Percentiles rank a stretch among this genome's conserved stretches.
Evolutionary conservation across 306 rosid species (phyloP).

Genomic region (Sophora flavescens): DNA sequence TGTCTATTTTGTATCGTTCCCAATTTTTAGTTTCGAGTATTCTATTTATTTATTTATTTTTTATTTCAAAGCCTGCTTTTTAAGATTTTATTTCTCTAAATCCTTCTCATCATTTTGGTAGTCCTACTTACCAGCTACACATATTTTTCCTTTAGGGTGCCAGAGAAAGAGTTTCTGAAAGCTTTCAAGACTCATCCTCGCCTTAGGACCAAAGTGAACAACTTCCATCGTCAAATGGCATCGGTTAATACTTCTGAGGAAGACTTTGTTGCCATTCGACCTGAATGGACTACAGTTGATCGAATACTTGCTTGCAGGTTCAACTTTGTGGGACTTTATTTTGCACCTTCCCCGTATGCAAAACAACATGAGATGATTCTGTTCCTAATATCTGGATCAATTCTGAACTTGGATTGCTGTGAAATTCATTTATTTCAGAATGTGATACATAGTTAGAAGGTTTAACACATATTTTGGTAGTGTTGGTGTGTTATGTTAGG

Average conservation of each 20-base stretch:
- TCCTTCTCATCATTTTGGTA: slow-evolving; percentile 40
- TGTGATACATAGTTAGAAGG: slow-evolving; percentile 28
- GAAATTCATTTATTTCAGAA: slow-evolving; percentile 27
- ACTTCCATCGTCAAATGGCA: slow-evolving; percentile 86
- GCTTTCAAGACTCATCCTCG: slow-evolving; percentile 94
- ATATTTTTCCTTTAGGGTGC: slow-evolving; percentile 69
- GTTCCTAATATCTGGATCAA: slow-evolving; percentile 24
- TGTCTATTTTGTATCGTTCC: slow-evolving; percentile 20
- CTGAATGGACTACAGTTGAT: slow-evolving; percentile 98
- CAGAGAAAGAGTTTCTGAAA: slow-evolving; percentile 93
- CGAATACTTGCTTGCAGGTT: slow-evolving; percentile 97
- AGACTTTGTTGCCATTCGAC: slow-evolving; percentile 94
- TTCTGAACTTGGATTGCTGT: slow-evolving; percentile 35
- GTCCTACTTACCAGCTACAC: slow-evolving; percentile 43
- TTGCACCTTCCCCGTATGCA: slow-evolving; percentile 34
- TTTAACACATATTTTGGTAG: slow-evolving; percentile 33
- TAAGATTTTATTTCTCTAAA: slow-evolving; percentile 13
- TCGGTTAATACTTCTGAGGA: slow-evolving; percentile 78
- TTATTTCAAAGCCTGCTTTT: neutral
- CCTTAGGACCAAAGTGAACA: slow-evolving; percentile 77
- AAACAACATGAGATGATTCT: slow-evolving; percentile 18
- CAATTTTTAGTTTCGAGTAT: slow-evolving; percentile 16
- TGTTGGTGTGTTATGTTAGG: slow-evolving; percentile 30
- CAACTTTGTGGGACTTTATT: slow-evolving; percentile 36
- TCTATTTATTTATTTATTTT: neutral